A percentile compares a stretch with the other conserved stretches of the same genome.
Conservation (phyloP, 208 protist species). For the Crithidia fasciculata region DNA sequence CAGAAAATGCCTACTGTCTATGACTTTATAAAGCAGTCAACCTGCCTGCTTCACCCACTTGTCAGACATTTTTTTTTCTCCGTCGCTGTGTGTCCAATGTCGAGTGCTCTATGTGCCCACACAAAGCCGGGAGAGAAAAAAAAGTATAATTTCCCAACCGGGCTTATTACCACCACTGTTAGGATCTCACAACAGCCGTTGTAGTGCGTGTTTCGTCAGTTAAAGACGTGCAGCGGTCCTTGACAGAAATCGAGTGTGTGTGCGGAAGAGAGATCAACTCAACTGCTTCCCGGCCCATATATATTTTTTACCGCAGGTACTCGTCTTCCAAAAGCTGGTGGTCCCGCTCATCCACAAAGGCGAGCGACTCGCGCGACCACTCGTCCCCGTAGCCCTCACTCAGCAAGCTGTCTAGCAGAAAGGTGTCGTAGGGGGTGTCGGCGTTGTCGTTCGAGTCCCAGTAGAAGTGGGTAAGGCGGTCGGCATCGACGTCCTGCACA, state of each 20-base stretch:
- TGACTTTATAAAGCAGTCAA: too few species aligned
- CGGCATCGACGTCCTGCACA: conserved; percentile 75
- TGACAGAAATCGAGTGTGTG: neutral
- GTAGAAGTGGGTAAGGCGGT: conserved; percentile 79
- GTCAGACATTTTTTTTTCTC: too few species aligned
- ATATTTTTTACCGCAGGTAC: conserved; percentile 21
- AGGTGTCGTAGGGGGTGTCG: conserved; percentile 49
- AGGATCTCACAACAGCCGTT: too few species aligned
- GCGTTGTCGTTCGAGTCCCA: conserved; percentile 70
- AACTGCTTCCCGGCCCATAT: neutral
- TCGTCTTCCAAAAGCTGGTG: conserved; percentile 33
- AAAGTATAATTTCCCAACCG: too few species aligned
- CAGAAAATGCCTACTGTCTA: too few species aligned
- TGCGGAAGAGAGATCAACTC: neutral
- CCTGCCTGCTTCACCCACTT: too few species aligned
- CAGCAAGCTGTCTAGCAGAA: conserved; percentile 30
- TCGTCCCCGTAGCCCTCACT: conserved; percentile 45
- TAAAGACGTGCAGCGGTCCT: too few species aligned
- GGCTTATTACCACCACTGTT: too few species aligned
- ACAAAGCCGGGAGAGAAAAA: too few species aligned
- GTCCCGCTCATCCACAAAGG: conserved; percentile 38
- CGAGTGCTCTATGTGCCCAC: too few species aligned
- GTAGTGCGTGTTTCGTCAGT: too few species aligned
- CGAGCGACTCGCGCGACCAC: conserved; percentile 34
- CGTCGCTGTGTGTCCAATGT: too few species aligned